These are phyloP conservation scores for Coniosporium tulheliwenetii DNA, from an alignment of 2,329 filamentous ascomycete genomes.

Conservation along the genomic window DNA sequence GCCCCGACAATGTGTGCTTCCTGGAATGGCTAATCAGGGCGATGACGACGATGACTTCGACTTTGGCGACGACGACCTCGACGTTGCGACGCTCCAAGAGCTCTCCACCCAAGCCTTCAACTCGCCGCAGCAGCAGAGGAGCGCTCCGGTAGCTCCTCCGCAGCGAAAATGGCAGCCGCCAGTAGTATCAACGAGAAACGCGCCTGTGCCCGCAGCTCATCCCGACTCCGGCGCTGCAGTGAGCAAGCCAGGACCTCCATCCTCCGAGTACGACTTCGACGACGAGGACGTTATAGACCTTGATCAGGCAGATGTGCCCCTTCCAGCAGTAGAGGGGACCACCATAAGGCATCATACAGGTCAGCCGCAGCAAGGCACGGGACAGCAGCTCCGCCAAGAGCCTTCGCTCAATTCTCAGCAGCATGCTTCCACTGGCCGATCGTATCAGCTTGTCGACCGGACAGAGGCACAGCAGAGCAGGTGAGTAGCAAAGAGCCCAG, in stretches of 20 bases:
- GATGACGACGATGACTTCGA: constrained; percentile 26
- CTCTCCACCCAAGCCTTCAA: constrained; percentile 12
- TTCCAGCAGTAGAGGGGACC: too few species aligned
- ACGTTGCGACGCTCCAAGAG: constrained; percentile 26
- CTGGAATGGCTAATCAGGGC: constrained; percentile 2
- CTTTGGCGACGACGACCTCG: constrained; percentile 29
- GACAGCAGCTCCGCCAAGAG: too few species aligned
- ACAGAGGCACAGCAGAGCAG: too few species aligned
- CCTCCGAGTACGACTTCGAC: constrained; percentile 28
- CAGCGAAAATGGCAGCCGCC: too few species aligned
- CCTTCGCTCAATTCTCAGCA: too few species aligned
- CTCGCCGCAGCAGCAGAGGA: constrained; percentile 3
- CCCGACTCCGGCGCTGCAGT: background rate
- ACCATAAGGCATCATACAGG: background rate
- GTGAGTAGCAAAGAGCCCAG: too few species aligned
- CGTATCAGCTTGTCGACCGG: too few species aligned
- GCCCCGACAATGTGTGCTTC: too few species aligned
- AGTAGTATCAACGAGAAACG: too few species aligned
- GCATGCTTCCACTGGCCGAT: too few species aligned
- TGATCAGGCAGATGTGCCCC: constrained; percentile 17
- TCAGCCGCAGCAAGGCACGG: background rate
- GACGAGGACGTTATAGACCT: constrained; percentile 30
- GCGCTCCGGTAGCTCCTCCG: too few species aligned
- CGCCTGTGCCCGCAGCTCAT: background rate
- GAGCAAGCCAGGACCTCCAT: constrained; percentile 9